Conservation (phyloP, 805 yeast genomes). For the Groenewaldozyma tartarivorans region DNA sequence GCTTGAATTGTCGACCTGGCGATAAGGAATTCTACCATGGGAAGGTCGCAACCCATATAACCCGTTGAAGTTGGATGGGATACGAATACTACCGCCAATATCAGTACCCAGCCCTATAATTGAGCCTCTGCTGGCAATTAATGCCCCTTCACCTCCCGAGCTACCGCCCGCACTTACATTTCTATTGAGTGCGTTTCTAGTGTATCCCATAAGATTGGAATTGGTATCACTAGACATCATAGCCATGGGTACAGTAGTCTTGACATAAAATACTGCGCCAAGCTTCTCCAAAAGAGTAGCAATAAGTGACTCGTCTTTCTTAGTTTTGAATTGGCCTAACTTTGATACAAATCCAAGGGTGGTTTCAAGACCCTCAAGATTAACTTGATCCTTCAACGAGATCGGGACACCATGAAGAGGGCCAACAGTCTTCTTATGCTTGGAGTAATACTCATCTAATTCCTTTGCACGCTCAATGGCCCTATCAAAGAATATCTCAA, state of each 20-base stretch:
- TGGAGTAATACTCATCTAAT: conserved; percentile 41
- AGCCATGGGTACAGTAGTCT: conserved; percentile 46
- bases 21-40: conserved; percentile 4
- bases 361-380: conserved; percentile 40
- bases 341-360: conserved; percentile 34
- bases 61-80: conserved; percentile 38
- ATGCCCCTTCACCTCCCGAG: conserved; percentile 50
- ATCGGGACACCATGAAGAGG: conserved; percentile 62
- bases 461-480: conserved; percentile 50
- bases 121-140: conserved; percentile 35
- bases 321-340: conserved; percentile 34
- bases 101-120: conserved; percentile 47
- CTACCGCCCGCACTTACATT: conserved; percentile 43
- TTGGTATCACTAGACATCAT: conserved; percentile 41
- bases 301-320: conserved; percentile 14
- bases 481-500: conserved; percentile 41
- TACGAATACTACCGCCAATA: conserved; percentile 45
- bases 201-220: conserved; percentile 37
- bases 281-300: conserved; percentile 12
- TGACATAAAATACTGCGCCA: conserved; percentile 48
- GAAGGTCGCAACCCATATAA: conserved; percentile 17
- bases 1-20: conserved; percentile 16
- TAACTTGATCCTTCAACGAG: conserved; percentile 46
- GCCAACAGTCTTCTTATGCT: conserved; percentile 43
- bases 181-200: conserved; percentile 39